Evolutionary conservation across 2,329 filamentous ascomycete genomes (phyloP), one percentile per base, ranked within the genome.

Genomic region (Bimuria novae-zelandiae): DNA sequence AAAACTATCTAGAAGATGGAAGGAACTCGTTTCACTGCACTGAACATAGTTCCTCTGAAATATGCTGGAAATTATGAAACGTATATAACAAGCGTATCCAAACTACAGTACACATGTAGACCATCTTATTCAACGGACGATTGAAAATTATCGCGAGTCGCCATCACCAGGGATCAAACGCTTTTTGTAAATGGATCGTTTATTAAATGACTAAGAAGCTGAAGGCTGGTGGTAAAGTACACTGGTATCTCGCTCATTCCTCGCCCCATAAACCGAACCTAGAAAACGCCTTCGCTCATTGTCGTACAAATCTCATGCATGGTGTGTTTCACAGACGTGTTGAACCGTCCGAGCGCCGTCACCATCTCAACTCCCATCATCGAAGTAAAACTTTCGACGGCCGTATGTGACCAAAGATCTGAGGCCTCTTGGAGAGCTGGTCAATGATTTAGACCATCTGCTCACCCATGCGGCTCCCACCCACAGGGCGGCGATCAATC

Each of bases 401-500:
- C 16, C 16, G 8, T 14, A 22, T 27, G 10, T 32, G 29, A 12
- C 27, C 17, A n/a, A 32, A 32, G 17, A 22, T 14, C 7, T 44
- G 4, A 22, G 17, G n/a, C 14, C 6, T 16, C 17, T n/a, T 8
- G 17, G 14, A n/a, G 11, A 12, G 3, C n/a, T 5, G 6, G 25
- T 27, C 6, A 5, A 10, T 27, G 25, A 27, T 29, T 58, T 57
- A 69, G 23, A 70, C 65, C 56, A 67, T 66, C 46, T 71, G 62
- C 44, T 69, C 61, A 30, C 65, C 65, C 48, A 60, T 48, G 25
- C 61, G 57, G 22, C 51, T 60, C 1, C 49, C 60, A 37, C 56
- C 70, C 27, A 73, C 59, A 6, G 70, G 70, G 52, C 68, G 63
- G 51, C 70, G 61, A 14, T 65, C 63, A 43, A 72, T 60, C 12